phyloP scores from a whole-genome alignment of 1,139 yeast genomes.

The Diutina scorzettiae region DNA sequence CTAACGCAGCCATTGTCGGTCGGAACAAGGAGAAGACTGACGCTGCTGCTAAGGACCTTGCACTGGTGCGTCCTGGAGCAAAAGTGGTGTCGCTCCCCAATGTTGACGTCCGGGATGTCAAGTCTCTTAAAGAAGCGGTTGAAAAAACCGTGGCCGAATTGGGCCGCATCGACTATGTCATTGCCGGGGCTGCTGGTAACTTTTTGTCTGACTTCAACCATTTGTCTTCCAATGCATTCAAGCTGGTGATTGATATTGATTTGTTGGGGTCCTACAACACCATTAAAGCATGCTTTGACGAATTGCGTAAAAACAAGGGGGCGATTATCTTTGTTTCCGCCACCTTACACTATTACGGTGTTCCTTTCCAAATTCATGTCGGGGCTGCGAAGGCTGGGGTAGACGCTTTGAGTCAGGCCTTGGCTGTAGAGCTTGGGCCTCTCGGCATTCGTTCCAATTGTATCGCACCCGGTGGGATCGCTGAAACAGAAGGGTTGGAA shows the following conservation, averaged over 20 bases:
- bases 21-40: conserved; percentile 56
- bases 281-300: conserved; percentile 62
- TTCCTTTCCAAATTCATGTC: conserved; percentile 77
- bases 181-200: conserved; percentile 96
- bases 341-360: conserved; percentile 77
- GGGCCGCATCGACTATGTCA: conserved; percentile 71
- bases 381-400: conserved; percentile 93
- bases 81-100: conserved; percentile 57
- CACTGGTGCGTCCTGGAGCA: conserved; percentile 41
- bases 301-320: conserved; percentile 58
- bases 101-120: conserved; percentile 65
- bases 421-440: conserved; percentile 87
- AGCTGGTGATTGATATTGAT: conserved; percentile 75
- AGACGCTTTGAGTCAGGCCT: conserved; percentile 69
- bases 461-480: conserved; percentile 84
- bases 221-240: conserved; percentile 75
- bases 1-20: conserved; percentile 78
- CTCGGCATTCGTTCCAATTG: conserved; percentile 70
- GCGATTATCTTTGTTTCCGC: conserved; percentile 71
- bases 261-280: conserved; percentile 80
- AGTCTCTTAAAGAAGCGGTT: conserved; percentile 49
- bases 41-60: conserved; percentile 55
- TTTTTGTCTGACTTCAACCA: conserved; percentile 71
- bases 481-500: conserved; percentile 67
- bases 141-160: conserved; percentile 47